These are phyloP conservation scores for Umbelopsis vinacea DNA, from an alignment of 192 early-diverging fungal genomes.

Conservation along the genomic window DNA sequence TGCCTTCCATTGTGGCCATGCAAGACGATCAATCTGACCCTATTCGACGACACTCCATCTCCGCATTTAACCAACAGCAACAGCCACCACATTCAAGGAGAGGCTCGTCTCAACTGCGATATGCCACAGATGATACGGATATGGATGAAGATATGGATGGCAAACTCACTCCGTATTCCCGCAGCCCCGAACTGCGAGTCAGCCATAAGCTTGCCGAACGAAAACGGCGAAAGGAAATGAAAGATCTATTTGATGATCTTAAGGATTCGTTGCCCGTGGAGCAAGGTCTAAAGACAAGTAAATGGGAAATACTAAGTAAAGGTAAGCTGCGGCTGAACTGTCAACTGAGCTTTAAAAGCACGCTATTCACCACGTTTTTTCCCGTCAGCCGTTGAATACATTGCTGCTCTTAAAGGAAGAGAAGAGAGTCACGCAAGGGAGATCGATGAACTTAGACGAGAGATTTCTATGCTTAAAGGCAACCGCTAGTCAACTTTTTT, in stretches of 20 bases:
- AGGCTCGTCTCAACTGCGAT: slow-evolving; percentile 33
- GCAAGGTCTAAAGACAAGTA: slow-evolving; percentile 79
- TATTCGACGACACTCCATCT: slow-evolving; percentile 35
- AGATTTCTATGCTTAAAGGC: slow-evolving; percentile 32
- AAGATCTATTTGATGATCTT: slow-evolving; percentile 87
- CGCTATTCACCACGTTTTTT: not conserved
- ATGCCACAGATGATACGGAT: slow-evolving; percentile 16
- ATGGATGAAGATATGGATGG: slow-evolving; percentile 7
- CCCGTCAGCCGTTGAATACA: slow-evolving; percentile 58
- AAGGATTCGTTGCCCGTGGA: slow-evolving; percentile 79
- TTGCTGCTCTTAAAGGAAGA: slow-evolving; percentile 48
- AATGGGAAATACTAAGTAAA: slow-evolving; percentile 92
- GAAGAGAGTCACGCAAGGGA: slow-evolving; percentile 54
- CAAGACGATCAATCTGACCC: slow-evolving; percentile 31
- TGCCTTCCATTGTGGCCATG: slow-evolving; percentile 44
- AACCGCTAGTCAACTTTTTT: not conserved
- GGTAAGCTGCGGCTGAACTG: slow-evolving; percentile 45
- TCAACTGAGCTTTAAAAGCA: not conserved
- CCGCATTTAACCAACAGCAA: slow-evolving; percentile 18
- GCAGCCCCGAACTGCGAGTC: slow-evolving; percentile 80
- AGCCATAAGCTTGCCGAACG: slow-evolving; percentile 88
- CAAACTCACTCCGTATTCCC: slow-evolving; percentile 59
- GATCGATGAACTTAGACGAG: slow-evolving; percentile 50
- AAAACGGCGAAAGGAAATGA: slow-evolving; percentile 89
- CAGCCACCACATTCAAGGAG: slow-evolving; percentile 12